Evolutionary conservation across 805 yeast species (phyloP), one percentile per base, ranked within the genome.

Genomic region (Saturnispora ahearnii): DNA sequence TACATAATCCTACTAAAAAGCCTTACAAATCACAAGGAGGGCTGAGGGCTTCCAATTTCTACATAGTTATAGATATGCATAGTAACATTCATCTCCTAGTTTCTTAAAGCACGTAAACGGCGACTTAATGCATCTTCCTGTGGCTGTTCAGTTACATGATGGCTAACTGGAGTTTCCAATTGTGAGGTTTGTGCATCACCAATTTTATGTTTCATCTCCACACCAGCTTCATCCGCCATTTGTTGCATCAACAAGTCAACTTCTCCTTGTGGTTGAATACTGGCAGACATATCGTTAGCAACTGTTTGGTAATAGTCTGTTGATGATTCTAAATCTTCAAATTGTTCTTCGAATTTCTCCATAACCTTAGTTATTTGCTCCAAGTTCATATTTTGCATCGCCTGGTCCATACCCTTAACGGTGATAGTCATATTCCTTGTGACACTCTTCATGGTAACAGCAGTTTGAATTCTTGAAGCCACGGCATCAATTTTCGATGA

Each of bases 191-290:
- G 71, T 13, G 88, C 79, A 53, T 79, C 85, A 21, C 66, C 67
- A 54, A 95, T 78, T 46, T 87, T 84, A 59, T 90, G 97, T 59
- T 83, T 82, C 72, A 90, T 73, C 63, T 93, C 98, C 41, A 93
- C 72, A 2, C 99, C 99, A 0, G 96, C 97, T 63, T 91, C 98
- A 63, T 91, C 98, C 0, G 98, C 98, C 13, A 93, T 90, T 64
- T 87, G 88, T 61, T 76, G 88, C 86, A 91, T 77, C 62, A 91
- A 72, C 53, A 84, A 77, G 62, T 93, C 97, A 33, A 91, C 99
- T 55, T 90, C 93, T 51, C 91, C 98, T 64, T 88, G 96, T 6
- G 97, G 98, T 4, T 96, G 90, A 34, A 85, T 77, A 48, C 86
- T 76, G 0, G 96, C 96, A 59, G 87, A 88, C 48, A 93, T 87